Conservation (phyloP, 805 yeast genomes). For the Ogataea henricii region DNA sequence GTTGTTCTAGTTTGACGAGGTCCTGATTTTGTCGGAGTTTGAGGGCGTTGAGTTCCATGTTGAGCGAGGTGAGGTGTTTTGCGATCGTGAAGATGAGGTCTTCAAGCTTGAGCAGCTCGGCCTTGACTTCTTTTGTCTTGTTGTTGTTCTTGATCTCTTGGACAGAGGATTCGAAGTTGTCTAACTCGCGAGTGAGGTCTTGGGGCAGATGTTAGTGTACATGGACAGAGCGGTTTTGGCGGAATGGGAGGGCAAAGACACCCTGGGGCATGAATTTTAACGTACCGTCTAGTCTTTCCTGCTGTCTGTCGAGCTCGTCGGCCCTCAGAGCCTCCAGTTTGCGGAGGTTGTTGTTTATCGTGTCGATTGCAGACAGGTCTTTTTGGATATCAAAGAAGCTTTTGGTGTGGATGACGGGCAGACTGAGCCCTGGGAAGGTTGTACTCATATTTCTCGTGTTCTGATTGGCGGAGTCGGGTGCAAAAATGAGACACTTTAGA, state of each 20-base stretch:
- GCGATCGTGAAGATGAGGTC: slow-evolving; percentile 52
- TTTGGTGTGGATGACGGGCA: slow-evolving; percentile 22
- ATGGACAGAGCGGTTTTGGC: neutral
- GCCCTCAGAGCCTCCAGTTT: slow-evolving; percentile 19
- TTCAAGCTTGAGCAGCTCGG: slow-evolving; percentile 40
- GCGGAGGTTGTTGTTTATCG: slow-evolving; percentile 19
- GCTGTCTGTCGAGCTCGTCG: slow-evolving; percentile 17
- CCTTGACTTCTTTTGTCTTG: slow-evolving; percentile 32
- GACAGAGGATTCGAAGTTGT: slow-evolving; percentile 21
- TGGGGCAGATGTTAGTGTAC: slow-evolving; percentile 3
- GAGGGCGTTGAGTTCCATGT: slow-evolving; percentile 46
- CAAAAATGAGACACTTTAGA: neutral
- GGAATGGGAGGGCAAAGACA: neutral
- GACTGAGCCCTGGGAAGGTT: slow-evolving; percentile 22
- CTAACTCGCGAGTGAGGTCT: slow-evolving; percentile 22
- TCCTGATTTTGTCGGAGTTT: slow-evolving; percentile 41
- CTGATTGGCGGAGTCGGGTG: neutral
- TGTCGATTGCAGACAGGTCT: slow-evolving; percentile 21
- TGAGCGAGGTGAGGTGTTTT: slow-evolving; percentile 51
- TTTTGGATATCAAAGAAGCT: slow-evolving; percentile 22
- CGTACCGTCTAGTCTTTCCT: slow-evolving; percentile 18
- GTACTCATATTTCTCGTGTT: slow-evolving; percentile 12
- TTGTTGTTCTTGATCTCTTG: slow-evolving; percentile 32
- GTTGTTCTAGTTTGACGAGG: slow-evolving; percentile 36
- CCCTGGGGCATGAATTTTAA: no score